Evolutionary conservation across 495 filamentous ascomycete genomes (phyloP).

Genomic region (Penicillium salamii): DNA sequence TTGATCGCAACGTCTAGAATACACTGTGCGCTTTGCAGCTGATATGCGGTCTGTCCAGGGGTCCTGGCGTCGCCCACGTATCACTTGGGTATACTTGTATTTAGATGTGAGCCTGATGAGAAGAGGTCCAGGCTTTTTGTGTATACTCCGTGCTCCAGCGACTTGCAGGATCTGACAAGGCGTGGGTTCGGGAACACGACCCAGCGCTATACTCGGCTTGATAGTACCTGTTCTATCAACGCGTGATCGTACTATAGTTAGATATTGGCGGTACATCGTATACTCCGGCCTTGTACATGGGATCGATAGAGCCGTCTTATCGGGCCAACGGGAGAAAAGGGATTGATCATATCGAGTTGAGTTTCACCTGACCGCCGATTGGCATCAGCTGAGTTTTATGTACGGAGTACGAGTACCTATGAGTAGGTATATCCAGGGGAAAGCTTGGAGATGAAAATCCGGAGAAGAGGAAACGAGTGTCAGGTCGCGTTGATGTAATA

Average conservation of each 20-base stretch:
- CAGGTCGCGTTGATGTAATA: not conserved
- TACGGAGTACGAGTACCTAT: not conserved
- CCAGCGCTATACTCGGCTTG: slow-evolving; percentile 7
- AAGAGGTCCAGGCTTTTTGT: not conserved
- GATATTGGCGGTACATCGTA: no score
- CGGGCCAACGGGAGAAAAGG: slow-evolving; percentile 25
- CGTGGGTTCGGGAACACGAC: slow-evolving; percentile 9
- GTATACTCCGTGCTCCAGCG: not conserved
- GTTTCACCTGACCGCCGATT: slow-evolving; percentile 15
- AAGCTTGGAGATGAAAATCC: slow-evolving; percentile 2
- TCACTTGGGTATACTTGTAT: not conserved
- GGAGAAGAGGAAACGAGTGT: not conserved
- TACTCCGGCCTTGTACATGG: no score
- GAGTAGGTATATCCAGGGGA: not conserved
- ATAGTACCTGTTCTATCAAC: not conserved
- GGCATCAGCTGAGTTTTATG: slow-evolving; percentile 2
- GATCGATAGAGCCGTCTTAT: slow-evolving; percentile 13
- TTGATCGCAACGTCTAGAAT: slow-evolving; percentile 6
- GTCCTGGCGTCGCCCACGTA: slow-evolving; percentile 13
- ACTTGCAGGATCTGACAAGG: not conserved
- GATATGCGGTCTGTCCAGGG: slow-evolving; percentile 14
- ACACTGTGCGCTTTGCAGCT: slow-evolving; percentile 12
- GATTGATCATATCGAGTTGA: slow-evolving; percentile 23
- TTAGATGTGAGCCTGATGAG: not conserved
- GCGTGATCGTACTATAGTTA: not conserved